These are phyloP conservation scores for Coemansia sp. DNA, from an alignment of 192 early-diverging fungal genomes.

Conservation along the genomic window DNA sequence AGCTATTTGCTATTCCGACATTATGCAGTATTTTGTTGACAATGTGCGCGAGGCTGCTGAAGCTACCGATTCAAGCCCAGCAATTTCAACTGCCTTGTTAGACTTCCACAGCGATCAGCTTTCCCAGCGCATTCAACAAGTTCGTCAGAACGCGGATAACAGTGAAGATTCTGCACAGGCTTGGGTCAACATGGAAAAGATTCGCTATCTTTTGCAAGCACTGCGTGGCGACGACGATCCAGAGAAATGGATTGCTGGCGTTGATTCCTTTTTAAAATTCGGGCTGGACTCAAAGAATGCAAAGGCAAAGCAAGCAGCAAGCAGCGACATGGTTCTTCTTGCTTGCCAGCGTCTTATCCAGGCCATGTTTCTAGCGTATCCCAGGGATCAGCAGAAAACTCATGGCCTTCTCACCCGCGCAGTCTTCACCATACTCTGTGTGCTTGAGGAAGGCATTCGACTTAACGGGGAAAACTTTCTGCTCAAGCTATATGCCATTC, in stretches of 20 bases:
- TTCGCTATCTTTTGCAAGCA: constrained; percentile 47
- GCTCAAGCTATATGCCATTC: constrained; percentile 84
- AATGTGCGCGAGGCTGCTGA: constrained; percentile 12
- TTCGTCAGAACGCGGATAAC: constrained; percentile 9
- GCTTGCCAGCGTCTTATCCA: constrained; percentile 44
- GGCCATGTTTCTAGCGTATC: constrained; percentile 31
- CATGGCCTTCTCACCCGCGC: constrained; percentile 20
- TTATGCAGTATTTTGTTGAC: constrained; percentile 36
- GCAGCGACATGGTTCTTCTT: constrained; percentile 46
- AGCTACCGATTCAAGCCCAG: neutral
- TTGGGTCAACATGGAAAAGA: constrained; percentile 43
- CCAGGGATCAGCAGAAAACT: neutral
- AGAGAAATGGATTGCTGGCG: constrained; percentile 17
- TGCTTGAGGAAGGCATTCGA: constrained; percentile 75
- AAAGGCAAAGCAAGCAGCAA: constrained; percentile 20
- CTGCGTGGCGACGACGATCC: constrained; percentile 25
- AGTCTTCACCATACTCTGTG: constrained; percentile 51
- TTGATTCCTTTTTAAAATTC: constrained; percentile 24
- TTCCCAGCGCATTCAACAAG: constrained; percentile 6
- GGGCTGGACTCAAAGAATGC: constrained; percentile 34
- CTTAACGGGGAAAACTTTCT: constrained; percentile 81
- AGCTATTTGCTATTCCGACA: constrained; percentile 50
- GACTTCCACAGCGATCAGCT: constrained; percentile 20
- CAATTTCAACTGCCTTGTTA: neutral
- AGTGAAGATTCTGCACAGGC: constrained; percentile 31